These are phyloP conservation scores for Rugiboletus extremiorientalis DNA, from an alignment of 1,284 basidiomycete species.

Conservation along the genomic window DNA sequence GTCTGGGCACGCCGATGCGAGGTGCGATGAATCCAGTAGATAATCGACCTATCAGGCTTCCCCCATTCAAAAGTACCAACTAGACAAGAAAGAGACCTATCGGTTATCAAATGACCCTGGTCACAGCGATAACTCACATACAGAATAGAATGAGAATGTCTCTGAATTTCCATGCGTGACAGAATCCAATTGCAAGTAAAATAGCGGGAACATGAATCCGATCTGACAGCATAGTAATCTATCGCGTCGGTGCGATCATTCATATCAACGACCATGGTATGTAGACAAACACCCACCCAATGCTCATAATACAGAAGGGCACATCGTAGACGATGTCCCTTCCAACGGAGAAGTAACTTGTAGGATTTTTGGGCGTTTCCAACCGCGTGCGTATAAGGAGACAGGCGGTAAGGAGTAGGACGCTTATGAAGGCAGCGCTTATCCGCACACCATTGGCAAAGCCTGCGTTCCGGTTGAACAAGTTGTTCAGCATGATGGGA, in stretches of 20 bases:
- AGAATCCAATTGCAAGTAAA: slow-evolving; percentile 34
- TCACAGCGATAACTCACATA: slow-evolving; percentile 7
- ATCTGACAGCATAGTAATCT: slow-evolving; percentile 31
- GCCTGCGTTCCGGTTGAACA: slow-evolving; percentile 33
- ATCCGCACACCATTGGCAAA: slow-evolving; percentile 33
- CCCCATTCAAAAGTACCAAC: slow-evolving; percentile 35
- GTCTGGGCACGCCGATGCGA: slow-evolving; percentile 19
- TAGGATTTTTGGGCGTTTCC: slow-evolving; percentile 13
- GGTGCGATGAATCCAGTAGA: slow-evolving; percentile 24
- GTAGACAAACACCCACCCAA: slow-evolving; percentile 19
- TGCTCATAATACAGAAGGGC: slow-evolving; percentile 26
- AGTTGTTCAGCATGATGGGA: slow-evolving; percentile 45
- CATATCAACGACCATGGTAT: too few relatives aligned
- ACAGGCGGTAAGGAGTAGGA: slow-evolving; percentile 29
- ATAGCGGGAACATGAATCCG: too few relatives aligned
- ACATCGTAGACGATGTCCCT: slow-evolving; percentile 26
- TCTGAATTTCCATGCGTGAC: slow-evolving; percentile 22
- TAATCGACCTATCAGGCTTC: slow-evolving; percentile 35
- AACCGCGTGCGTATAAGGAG: slow-evolving; percentile 33
- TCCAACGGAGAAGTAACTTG: slow-evolving; percentile 23
- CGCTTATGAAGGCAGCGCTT: slow-evolving; percentile 35
- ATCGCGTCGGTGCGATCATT: too few relatives aligned
- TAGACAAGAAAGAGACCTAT: neutral
- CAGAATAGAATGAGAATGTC: slow-evolving; percentile 36
- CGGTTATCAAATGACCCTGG: too few relatives aligned